Evolutionary conservation across 140 eudicot genomes (phyloP), one percentile per base, ranked within the genome.

Genomic region (Erigeron philadelphicus): DNA sequence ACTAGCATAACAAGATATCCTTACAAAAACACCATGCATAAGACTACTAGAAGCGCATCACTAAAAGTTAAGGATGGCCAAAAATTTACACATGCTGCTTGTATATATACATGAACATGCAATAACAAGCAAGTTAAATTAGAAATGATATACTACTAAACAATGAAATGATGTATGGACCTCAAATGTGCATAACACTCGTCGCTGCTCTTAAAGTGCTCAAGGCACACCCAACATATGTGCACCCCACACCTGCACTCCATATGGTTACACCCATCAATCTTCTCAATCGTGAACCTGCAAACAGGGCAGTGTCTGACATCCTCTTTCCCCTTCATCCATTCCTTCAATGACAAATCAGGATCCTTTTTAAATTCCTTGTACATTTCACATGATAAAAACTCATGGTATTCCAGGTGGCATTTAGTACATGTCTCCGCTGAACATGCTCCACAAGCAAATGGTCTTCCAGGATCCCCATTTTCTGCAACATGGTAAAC

Each of bases 181-280:
- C 86, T 76, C 82, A 93, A 61, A 75, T 93, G 97, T 0, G 15
- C 54, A 58, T 93, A 93, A 55, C 99, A 93, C 17, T 89, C 97
- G 0, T 82, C 88, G 53, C 90, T 80, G 72, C 46, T 69, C 40
- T 15, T 61, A 64, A 78, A 93, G 55, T 55, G 53, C 40, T 78
- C 84, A 73, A 93, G 79, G 53, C 99, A 93, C 7, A 76, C 95
- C 99, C 99, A 93, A 56, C 99, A 93, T 8, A 93, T 79, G 56
- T 93, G 99, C 38, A 67, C 61, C 71, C 97, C 95, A n/a, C 99
- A 93, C 79, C 82, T 82, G 16, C 99, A 93, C 82, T 83, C 95
- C 1, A 93, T 74, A 67, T 93, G 99, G 59, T 93, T 85, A 79
- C 99, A 93, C 60, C 99, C 99, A 0, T 89, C 97, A 6, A 82